phyloP scores from a whole-genome alignment of 2,329 filamentous ascomycete species.

The Tolypocladium endophyticum region DNA sequence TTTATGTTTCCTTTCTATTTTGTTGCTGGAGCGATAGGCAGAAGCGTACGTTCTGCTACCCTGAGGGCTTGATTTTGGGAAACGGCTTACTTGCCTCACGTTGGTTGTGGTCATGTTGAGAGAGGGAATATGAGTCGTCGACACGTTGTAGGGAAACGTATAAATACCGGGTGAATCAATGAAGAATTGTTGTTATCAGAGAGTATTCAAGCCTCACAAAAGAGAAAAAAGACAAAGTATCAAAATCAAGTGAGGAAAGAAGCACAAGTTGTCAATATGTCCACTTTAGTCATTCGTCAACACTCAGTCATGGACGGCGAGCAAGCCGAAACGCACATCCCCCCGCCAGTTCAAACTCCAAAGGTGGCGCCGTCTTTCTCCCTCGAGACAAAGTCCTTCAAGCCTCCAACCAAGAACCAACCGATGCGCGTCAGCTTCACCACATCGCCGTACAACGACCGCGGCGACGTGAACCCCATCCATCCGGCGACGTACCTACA shows the following conservation, averaged over 20 bases:
- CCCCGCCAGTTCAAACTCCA: background rate
- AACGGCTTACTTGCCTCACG: background rate
- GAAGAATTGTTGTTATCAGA: background rate
- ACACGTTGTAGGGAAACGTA: background rate
- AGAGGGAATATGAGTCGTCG: background rate
- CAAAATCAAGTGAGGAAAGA: background rate
- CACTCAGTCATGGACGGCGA: background rate
- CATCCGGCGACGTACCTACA: slow-evolving; percentile 5
- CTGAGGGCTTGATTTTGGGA: background rate
- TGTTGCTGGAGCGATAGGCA: background rate
- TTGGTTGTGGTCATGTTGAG: background rate
- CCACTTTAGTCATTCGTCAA: background rate
- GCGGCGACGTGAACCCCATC: slow-evolving; percentile 2
- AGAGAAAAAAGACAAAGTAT: background rate
- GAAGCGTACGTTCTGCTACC: background rate
- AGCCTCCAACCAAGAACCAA: background rate
- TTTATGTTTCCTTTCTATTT: background rate
- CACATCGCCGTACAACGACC: background rate
- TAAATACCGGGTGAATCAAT: background rate
- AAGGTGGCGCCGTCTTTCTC: background rate
- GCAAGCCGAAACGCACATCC: background rate
- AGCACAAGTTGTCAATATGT: background rate
- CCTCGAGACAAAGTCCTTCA: background rate
- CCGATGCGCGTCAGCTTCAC: slow-evolving; percentile 4
- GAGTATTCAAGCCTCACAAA: background rate